Evolutionary conservation across 352 stramenopile species (phyloP).

Genomic region (Globisporangium megalacanthum): DNA sequence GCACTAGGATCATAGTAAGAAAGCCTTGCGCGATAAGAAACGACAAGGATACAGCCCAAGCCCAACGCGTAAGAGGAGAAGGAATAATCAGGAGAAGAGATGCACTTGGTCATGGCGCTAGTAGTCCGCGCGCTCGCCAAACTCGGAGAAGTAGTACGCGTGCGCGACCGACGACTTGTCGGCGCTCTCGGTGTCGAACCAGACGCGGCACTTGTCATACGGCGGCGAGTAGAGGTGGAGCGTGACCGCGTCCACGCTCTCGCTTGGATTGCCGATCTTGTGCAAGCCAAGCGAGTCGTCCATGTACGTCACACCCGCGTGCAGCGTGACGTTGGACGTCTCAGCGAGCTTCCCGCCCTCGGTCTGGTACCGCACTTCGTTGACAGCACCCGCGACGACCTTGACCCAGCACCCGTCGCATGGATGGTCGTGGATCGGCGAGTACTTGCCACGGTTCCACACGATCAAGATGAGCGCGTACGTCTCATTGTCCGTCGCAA

Average conservation of each 20-base stretch:
- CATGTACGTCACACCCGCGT: constrained; percentile 43
- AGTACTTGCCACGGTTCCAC: constrained; percentile 83
- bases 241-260: constrained; percentile 44
- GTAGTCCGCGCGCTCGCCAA: constrained; percentile 48
- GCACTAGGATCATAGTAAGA: no score
- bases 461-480: constrained; percentile 92
- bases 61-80: no score
- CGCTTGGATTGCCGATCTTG: constrained; percentile 70
- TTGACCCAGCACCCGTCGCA: constrained; percentile 84
- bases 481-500: constrained; percentile 83
- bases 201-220: constrained; percentile 75
- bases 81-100: not conserved
- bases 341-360: constrained; percentile 20
- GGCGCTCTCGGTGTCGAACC: constrained; percentile 56
- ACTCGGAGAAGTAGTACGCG: constrained; percentile 75
- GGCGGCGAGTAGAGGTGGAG: constrained; percentile 84
- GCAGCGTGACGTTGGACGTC: constrained; percentile 23
- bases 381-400: constrained; percentile 57
- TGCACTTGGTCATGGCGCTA: constrained; percentile 7
- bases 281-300: constrained; percentile 76
- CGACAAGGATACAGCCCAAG: not conserved
- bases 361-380: constrained; percentile 64
- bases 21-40: not conserved
- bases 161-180: constrained; percentile 52
- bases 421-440: constrained; percentile 86